These are phyloP conservation scores for Boletus huronensis DNA, from an alignment of 768 basidiomycete species.

Conservation along the genomic window DNA sequence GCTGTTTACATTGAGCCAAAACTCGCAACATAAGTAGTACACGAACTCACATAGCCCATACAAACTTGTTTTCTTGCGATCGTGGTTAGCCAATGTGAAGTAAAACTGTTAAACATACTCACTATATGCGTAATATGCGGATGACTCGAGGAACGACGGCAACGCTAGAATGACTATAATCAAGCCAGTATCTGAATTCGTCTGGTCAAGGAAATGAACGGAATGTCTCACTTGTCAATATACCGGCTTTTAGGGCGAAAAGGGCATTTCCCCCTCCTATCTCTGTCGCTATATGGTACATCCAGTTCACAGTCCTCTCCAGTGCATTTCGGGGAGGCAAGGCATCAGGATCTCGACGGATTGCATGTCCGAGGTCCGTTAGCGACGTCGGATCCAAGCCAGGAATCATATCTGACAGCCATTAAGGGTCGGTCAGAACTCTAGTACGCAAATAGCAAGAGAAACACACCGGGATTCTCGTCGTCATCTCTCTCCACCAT, in stretches of 20 bases:
- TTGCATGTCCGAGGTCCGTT: conserved; percentile 54
- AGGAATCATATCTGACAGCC: conserved; percentile 47
- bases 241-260: conserved; percentile 69
- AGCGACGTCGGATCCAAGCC: conserved; percentile 43
- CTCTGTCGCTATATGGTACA: conserved; percentile 40
- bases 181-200: background rate
- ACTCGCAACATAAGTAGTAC: background rate
- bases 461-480: conserved; percentile 56
- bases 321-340: conserved; percentile 61
- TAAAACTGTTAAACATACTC: conserved; percentile 20
- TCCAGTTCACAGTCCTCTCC: conserved; percentile 46
- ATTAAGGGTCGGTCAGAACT: background rate
- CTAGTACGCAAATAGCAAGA: background rate
- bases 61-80: conserved; percentile 53
- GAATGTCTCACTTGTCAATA: conserved; percentile 49
- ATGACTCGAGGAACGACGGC: conserved; percentile 53
- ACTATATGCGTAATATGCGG: conserved; percentile 60
- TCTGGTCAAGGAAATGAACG: background rate
- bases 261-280: conserved; percentile 58
- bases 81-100: conserved; percentile 3
- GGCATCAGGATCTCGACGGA: conserved; percentile 68
- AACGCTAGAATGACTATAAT: conserved; percentile 51
- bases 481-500: conserved; percentile 51
- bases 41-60: conserved; percentile 65
- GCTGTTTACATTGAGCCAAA: conserved; percentile 30